These are phyloP conservation scores for Globisporangium recalcitrans DNA, from an alignment of 352 stramenopile species.

Conservation along the genomic window DNA sequence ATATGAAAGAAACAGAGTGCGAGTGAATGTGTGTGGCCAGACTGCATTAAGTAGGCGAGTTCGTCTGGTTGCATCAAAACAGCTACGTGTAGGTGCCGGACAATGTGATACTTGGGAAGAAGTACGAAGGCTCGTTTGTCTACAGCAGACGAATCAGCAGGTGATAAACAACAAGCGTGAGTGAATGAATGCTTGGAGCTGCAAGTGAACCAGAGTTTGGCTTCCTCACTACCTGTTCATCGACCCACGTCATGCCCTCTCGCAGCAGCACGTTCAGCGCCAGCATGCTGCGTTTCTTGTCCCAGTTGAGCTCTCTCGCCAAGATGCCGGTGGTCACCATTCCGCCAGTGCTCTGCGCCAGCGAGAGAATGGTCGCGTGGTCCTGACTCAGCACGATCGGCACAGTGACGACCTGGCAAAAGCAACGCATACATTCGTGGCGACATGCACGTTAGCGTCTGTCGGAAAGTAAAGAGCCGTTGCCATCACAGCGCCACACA, in stretches of 20 bases:
- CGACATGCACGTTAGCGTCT: neutral
- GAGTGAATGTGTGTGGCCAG: neutral
- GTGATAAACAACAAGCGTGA: neutral
- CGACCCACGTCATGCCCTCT: conserved; percentile 96
- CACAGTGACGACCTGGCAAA: conserved; percentile 88
- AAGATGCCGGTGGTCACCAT: conserved; percentile 88
- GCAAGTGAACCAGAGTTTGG: neutral
- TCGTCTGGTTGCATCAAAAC: neutral
- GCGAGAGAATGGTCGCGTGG: conserved; percentile 89
- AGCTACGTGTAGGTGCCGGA: conserved; percentile 66
- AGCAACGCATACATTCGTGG: neutral
- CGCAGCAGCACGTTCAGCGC: conserved; percentile 89
- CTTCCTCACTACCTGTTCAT: conserved; percentile 79
- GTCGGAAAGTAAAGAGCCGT: neutral
- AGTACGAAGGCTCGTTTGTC: conserved; percentile 70
- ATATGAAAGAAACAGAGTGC: conserved; percentile 2
- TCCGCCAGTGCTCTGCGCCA: conserved; percentile 84
- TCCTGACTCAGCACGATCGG: conserved; percentile 94
- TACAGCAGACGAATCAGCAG: conserved; percentile 9
- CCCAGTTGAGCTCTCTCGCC: conserved; percentile 78
- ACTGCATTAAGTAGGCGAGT: no score
- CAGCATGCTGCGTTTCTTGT: conserved; percentile 88
- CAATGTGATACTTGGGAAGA: conserved; percentile 84
- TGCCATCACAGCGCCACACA: conserved; percentile 16
- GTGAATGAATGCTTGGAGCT: neutral